A percentile compares a stretch with the other conserved stretches of the same genome.
Conservation (phyloP, 1,284 basidiomycete genomes). For the Dichomitus squalens region DNA sequence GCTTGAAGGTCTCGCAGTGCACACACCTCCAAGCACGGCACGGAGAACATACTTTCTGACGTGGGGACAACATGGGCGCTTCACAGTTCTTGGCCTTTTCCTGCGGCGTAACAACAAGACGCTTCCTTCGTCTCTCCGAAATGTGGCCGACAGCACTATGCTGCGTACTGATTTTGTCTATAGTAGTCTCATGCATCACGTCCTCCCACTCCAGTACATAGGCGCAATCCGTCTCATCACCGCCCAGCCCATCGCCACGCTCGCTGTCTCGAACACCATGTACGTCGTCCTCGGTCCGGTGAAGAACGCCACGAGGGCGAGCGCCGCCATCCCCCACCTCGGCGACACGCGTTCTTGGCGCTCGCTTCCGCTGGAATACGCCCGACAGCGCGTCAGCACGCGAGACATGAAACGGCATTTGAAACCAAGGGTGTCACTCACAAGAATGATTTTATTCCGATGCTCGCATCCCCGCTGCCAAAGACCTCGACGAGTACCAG, state of each 20-base stretch:
- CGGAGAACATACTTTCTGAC: background rate
- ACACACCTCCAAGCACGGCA: too few species aligned
- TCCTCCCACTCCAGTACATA: constrained; percentile 24
- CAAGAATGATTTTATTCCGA: constrained; percentile 13
- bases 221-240: constrained; percentile 26
- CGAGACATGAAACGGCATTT: too few species aligned
- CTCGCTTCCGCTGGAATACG: background rate
- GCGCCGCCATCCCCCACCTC: constrained; percentile 38
- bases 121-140: too few species aligned
- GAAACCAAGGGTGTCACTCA: constrained; percentile 1
- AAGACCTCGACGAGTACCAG: constrained; percentile 63
- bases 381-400: constrained; percentile 7
- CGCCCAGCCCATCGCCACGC: constrained; percentile 27
- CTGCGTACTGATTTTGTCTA: background rate
- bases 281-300: constrained; percentile 64
- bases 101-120: too few species aligned
- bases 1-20: too few species aligned
- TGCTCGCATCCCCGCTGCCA: constrained; percentile 17
- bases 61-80: background rate
- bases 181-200: background rate
- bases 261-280: constrained; percentile 54
- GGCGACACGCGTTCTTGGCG: constrained; percentile 16
- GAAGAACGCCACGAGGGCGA: constrained; percentile 56
- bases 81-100: background rate
- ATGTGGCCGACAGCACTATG: background rate